These are phyloP conservation scores for Trichoderma arundinaceum DNA, from an alignment of 2,329 filamentous ascomycete genomes.

Conservation along the genomic window DNA sequence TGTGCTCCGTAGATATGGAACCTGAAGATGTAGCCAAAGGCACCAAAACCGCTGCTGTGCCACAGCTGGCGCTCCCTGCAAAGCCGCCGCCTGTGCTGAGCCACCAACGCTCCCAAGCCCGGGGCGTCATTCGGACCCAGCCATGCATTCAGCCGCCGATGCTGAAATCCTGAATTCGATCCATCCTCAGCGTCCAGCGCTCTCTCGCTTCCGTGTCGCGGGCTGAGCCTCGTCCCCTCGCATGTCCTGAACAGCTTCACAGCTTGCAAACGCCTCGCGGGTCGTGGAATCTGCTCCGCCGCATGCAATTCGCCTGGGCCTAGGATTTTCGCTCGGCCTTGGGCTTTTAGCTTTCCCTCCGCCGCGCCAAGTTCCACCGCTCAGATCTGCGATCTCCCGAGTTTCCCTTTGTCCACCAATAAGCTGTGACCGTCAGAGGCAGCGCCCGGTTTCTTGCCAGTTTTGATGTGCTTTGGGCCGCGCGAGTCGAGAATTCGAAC, in stretches of 20 bases:
- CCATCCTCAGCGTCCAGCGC: background rate
- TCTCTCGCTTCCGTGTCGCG: background rate
- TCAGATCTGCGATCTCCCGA: conserved; percentile 26
- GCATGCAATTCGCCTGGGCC: conserved; percentile 11
- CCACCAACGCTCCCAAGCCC: conserved; percentile 4
- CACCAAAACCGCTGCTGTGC: conserved; percentile 10
- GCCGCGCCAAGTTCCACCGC: conserved; percentile 25
- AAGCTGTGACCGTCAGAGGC: background rate
- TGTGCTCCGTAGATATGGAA: background rate
- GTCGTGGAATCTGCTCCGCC: conserved; percentile 19
- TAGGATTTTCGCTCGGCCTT: conserved; percentile 10
- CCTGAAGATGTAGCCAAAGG: background rate
- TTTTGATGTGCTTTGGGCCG: conserved; percentile 25
- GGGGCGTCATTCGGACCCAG: no score
- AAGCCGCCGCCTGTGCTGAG: background rate
- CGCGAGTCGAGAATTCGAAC: background rate
- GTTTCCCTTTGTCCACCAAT: conserved; percentile 2
- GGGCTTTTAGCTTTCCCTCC: conserved; percentile 11
- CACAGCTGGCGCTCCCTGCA: background rate
- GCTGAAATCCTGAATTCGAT: background rate
- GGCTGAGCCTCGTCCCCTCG: conserved; percentile 13
- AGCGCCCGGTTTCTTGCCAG: background rate
- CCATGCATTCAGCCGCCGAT: background rate
- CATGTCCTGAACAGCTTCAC: conserved; percentile 17
- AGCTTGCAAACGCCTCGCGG: conserved; percentile 13